Conservation (phyloP, 2,329 filamentous ascomycete species). For the Clarireedia hainanense region DNA sequence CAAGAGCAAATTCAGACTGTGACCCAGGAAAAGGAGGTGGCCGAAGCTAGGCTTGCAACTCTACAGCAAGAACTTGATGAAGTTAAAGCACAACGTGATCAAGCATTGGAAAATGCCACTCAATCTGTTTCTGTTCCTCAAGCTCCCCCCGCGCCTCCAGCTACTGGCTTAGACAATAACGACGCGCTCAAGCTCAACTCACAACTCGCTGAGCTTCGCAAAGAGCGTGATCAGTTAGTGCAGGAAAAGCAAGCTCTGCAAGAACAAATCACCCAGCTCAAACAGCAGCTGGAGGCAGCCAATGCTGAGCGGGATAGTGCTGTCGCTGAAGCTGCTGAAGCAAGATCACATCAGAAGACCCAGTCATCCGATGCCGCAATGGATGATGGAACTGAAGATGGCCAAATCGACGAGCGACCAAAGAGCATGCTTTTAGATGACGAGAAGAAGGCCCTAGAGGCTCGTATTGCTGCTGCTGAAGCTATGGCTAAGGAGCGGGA, state of each 20-base stretch:
- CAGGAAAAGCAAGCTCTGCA: slow-evolving; percentile 64
- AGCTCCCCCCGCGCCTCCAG: slow-evolving; percentile 32
- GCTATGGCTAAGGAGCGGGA: slow-evolving; percentile 57
- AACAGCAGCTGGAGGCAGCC: slow-evolving; percentile 51
- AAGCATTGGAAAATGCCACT: slow-evolving; percentile 26
- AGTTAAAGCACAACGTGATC: slow-evolving; percentile 38
- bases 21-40: slow-evolving; percentile 29
- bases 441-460: slow-evolving; percentile 53
- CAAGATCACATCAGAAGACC: slow-evolving; percentile 35
- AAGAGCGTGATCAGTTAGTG: slow-evolving; percentile 58
- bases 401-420: slow-evolving; percentile 41
- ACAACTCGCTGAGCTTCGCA: slow-evolving; percentile 41
- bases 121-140: slow-evolving; percentile 20
- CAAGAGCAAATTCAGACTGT: slow-evolving; percentile 42
- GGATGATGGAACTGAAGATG: slow-evolving; percentile 48
- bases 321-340: slow-evolving; percentile 32
- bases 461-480: slow-evolving; percentile 52
- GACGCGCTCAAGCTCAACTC: slow-evolving; percentile 42
- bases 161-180: slow-evolving; percentile 45
- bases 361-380: slow-evolving; percentile 19
- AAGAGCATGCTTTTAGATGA: slow-evolving; percentile 41
- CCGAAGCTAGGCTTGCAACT: slow-evolving; percentile 30
- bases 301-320: slow-evolving; percentile 53
- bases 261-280: slow-evolving; percentile 48
- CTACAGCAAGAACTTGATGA: slow-evolving; percentile 35